These are phyloP conservation scores for Cordyceps fumosorosea DNA, from an alignment of 2,329 filamentous ascomycete genomes.

Conservation along the genomic window DNA sequence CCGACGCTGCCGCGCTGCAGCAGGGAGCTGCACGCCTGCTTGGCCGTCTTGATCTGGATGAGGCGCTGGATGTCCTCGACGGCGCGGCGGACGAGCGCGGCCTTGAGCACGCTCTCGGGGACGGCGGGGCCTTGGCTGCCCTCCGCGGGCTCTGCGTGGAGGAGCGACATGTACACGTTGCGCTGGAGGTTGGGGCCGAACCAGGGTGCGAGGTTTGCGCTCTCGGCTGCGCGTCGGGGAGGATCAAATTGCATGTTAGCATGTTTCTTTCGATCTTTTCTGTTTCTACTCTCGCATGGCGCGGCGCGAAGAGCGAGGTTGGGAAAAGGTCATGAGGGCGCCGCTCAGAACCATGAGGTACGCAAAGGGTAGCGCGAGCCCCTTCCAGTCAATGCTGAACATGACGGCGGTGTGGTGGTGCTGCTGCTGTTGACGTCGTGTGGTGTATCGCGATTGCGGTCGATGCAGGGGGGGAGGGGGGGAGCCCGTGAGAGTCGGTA, in stretches of 20 bases:
- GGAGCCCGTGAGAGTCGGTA: not conserved
- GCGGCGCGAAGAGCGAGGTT: not conserved
- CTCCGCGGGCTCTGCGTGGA: conserved; percentile 65
- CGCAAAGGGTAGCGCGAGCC: conserved; percentile 78
- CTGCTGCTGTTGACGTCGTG: not conserved
- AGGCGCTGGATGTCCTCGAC: conserved; percentile 91
- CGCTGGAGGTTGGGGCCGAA: conserved; percentile 86
- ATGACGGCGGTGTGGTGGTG: conserved; percentile 29
- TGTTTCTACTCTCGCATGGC: not conserved
- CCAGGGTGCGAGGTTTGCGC: conserved; percentile 86
- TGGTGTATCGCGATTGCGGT: not conserved
- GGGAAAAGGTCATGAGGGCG: conserved; percentile 82
- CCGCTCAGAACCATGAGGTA: conserved; percentile 84
- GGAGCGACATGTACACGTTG: conserved; percentile 88
- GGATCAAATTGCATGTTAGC: not conserved
- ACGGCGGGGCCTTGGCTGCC: conserved; percentile 60
- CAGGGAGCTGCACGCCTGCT: conserved; percentile 76
- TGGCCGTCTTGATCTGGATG: conserved; percentile 79
- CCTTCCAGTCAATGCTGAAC: conserved; percentile 67
- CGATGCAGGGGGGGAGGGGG: no score
- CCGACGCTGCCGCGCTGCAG: conserved; percentile 88
- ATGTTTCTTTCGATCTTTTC: not conserved
- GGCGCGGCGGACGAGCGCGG: conserved; percentile 80
- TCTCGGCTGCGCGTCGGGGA: conserved; percentile 50
- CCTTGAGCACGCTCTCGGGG: conserved; percentile 79